A percentile compares a stretch with the other conserved stretches of the same genome.
Conservation (phyloP, 2,329 filamentous ascomycete genomes). For the Aspergillus pseudotamarii region DNA sequence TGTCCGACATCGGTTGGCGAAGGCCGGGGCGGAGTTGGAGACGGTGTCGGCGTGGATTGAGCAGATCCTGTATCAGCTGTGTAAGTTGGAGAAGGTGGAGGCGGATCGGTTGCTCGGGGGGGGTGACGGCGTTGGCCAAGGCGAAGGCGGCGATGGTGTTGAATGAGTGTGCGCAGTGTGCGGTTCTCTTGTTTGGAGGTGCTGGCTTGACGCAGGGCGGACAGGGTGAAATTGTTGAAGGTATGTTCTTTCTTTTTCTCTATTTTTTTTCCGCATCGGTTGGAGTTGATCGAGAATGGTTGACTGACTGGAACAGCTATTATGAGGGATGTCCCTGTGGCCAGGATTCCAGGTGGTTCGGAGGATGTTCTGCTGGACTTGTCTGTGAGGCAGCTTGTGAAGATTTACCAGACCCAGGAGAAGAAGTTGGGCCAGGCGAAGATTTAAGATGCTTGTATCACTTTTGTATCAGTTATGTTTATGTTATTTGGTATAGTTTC, state of each 20-base stretch:
- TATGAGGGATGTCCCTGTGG: constrained; percentile 65
- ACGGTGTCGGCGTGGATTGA: constrained; percentile 74
- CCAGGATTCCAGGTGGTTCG: constrained; percentile 67
- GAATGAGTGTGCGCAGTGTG: constrained; percentile 70
- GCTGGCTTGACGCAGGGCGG: constrained; percentile 70
- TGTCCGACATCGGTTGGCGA: constrained; percentile 72
- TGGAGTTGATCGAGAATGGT: constrained; percentile 19
- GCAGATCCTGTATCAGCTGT: constrained; percentile 70
- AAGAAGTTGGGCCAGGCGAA: constrained; percentile 35
- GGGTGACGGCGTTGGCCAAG: constrained; percentile 72
- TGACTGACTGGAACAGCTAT: constrained; percentile 53
- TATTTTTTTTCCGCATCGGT: constrained; percentile 9
- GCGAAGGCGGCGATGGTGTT: constrained; percentile 72
- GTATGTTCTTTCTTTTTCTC: constrained; percentile 49
- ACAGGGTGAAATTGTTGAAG: constrained; percentile 71
- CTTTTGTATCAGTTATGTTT: neutral
- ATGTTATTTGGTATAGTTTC: neutral
- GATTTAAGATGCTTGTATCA: constrained; percentile 22
- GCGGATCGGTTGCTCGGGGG: constrained; percentile 64
- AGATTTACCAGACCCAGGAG: constrained; percentile 57
- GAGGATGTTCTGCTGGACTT: constrained; percentile 75
- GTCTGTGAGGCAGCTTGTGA: constrained; percentile 69
- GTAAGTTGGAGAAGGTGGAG: constrained; percentile 55
- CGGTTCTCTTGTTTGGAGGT: constrained; percentile 72
- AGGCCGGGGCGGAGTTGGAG: constrained; percentile 69